Conservation (phyloP, 352 stramenopile species). For the Globisporangium emineosum region DNA sequence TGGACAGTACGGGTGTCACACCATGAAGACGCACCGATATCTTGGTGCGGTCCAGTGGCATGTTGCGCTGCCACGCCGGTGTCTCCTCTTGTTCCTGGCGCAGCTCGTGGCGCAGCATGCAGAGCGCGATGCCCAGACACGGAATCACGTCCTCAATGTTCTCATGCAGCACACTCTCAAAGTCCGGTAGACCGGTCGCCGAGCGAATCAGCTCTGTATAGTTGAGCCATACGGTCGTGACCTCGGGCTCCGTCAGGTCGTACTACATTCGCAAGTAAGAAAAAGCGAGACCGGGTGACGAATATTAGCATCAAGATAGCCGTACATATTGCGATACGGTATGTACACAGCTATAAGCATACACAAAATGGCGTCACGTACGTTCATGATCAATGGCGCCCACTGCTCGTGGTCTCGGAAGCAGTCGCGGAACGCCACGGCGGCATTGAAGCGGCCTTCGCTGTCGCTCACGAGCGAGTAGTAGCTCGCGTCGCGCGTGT, state of each 20-base stretch:
- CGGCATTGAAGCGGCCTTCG: conserved; percentile 54
- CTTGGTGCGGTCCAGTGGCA: conserved; percentile 51
- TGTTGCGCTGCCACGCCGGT: conserved; percentile 28
- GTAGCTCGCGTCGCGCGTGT: conserved; percentile 40
- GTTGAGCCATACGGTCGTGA: conserved; percentile 50
- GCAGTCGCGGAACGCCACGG: conserved; percentile 54
- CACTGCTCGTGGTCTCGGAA: conserved; percentile 50
- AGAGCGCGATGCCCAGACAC: conserved; percentile 64
- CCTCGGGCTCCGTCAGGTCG: conserved; percentile 44
- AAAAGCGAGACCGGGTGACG: neutral
- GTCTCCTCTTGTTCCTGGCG: conserved; percentile 51
- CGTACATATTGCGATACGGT: neutral
- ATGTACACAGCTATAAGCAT: neutral
- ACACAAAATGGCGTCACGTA: neutral
- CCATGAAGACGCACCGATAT: conserved; percentile 58
- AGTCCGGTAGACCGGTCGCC: conserved; percentile 39
- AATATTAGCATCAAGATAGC: neutral
- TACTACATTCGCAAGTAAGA: conserved; percentile 21
- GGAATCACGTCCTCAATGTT: conserved; percentile 57
- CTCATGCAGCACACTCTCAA: conserved; percentile 50
- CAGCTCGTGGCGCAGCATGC: conserved; percentile 58
- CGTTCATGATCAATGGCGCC: conserved; percentile 36
- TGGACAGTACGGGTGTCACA: conserved; percentile 59
- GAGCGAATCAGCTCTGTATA: conserved; percentile 49
- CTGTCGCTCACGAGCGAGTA: conserved; percentile 48